Evolutionary conservation across 2,329 filamentous ascomycete genomes (phyloP), one percentile per base, ranked within the genome.

Genomic region (Cucurbitaria berberidis): DNA sequence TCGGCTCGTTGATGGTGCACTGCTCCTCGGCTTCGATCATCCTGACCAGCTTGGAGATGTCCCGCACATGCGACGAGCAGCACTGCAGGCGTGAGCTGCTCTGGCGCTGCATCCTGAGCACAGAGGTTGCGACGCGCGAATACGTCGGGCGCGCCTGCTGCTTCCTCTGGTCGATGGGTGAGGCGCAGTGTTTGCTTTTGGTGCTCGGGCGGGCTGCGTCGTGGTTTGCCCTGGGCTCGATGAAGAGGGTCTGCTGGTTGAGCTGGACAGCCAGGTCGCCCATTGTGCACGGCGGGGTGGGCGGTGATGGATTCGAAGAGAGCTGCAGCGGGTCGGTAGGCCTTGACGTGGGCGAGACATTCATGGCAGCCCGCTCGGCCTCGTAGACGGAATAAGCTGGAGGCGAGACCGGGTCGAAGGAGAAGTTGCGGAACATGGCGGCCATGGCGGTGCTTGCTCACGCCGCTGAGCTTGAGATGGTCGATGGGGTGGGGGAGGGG

Each of bases 11-110:
- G 53, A 74, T 46, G 49, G 48, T 66, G 67, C 78, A 80, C 53
- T 80, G 78, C 52, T 79, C 74, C 43, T 73, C 68, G 2, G 75
- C 61, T 46, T 78, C 68, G 72, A 80, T 78, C 52, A 72, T 72
- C 53, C 74, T 62, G 21, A 79, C 76, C 15, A 80, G 69, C 22
- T 67, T 64, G 11, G 75, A 71, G 39, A 80, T 76, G 60, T 79
- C 77, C 21, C 70, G 69, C 30, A 73, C 63, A 53, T 78, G 75
- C 4, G 73, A 64, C 3, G 70, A 49, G 50, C 65, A 70, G 71
- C 76, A 79, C 45, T 79, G 74, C 55, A 77, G 59, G 41, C 75
- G 70, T 27, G 72, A 71, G 61, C 71, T 75, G 21, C 67, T 62
- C 57, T 80, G 78, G 35, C 78, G 71, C 50, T 75, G 75, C 62